Evolutionary conservation across 352 stramenopile genomes (phyloP), one percentile per base, ranked within the genome.

Genomic region (Lagenidium giganteum): DNA sequence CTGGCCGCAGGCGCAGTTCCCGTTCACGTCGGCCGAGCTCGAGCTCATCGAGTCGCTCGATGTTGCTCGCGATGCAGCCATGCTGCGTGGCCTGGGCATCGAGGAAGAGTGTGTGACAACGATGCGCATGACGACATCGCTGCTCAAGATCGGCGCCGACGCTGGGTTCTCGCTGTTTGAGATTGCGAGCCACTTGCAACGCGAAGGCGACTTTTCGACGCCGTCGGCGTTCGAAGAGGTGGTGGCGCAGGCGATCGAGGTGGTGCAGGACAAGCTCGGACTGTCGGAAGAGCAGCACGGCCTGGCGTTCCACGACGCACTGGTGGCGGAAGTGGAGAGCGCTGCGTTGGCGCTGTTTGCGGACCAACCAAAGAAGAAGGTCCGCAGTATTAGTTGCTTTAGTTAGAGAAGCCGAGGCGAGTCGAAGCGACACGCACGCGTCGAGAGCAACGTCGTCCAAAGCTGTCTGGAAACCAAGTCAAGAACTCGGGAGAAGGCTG

Each of bases 301-400:
- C 11, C 8, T 45, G 13, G 40, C 37, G 25, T 86, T 82, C 45
- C 67, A 62, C 27, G 65, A 86, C 41, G 67, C 61, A 8, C 54
- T 93, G 23, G 76, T 91, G 34, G 59, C 56, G 3, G 65, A 82
- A 34, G 64, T 77, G 9, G 48, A 54, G 33, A 32, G 53, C 20
- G 64, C 65, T 11, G 35, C 66, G 16, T 47, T 63, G 13, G 56
- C 23, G 22, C 55, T 91, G 74, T 78, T 89, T 35, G 63, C 66
- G 9, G 57, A 75, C 17, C 55, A 79, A 46, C 81, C 75, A 8
- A 88, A 88, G 70, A 87, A 86, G 52, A 93, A 91, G 63, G 81
- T 90, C 37, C 78, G 81, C 52, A 93, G 81, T 59, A 91, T 93
- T 42, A 93, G 81, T 52, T 89, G 75, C 60, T 88, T 93, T 61